Conservation (phyloP, 192 early-diverging fungal genomes). For the Chytriomyces confervae region DNA sequence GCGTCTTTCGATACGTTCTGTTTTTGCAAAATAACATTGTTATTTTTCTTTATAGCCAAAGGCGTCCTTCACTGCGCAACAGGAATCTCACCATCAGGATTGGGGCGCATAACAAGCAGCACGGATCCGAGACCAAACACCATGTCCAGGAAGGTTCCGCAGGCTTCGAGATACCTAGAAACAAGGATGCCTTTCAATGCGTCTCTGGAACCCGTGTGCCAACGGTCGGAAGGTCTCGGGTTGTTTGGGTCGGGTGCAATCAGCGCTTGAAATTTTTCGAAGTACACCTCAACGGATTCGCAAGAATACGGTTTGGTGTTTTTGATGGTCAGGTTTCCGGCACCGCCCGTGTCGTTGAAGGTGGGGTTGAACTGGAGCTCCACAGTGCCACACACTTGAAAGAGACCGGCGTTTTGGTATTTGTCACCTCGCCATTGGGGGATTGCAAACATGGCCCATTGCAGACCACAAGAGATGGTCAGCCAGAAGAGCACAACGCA, state of each 20-base stretch:
- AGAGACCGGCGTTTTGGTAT: conserved; percentile 16
- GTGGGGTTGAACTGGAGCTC: conserved; percentile 17
- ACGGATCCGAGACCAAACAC: conserved; percentile 10
- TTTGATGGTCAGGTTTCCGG: conserved; percentile 19
- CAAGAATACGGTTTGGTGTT: background rate
- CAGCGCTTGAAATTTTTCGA: background rate
- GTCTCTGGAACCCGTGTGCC: background rate
- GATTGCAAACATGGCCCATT: conserved; percentile 13
- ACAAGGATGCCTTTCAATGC: background rate
- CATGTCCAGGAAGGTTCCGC: conserved; percentile 14
- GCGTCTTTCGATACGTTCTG: background rate
- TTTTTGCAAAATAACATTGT: no score
- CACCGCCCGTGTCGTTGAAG: conserved; percentile 2
- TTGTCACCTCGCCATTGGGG: conserved; percentile 8
- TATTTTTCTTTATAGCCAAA: no score
- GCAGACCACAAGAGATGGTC: background rate
- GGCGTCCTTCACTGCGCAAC: no score
- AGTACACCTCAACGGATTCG: background rate
- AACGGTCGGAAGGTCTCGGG: conserved; percentile 9
- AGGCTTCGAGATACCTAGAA: conserved; percentile 1
- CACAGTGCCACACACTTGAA: conserved; percentile 15
- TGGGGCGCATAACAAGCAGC: background rate
- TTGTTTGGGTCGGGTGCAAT: conserved; percentile 2
- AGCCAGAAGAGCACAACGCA: background rate
- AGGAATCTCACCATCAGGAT: background rate